A percentile compares a stretch with the other conserved stretches of the same genome.
Conservation (phyloP, 306 rosid genomes). For the Dalbergia cochinchinensis region DNA sequence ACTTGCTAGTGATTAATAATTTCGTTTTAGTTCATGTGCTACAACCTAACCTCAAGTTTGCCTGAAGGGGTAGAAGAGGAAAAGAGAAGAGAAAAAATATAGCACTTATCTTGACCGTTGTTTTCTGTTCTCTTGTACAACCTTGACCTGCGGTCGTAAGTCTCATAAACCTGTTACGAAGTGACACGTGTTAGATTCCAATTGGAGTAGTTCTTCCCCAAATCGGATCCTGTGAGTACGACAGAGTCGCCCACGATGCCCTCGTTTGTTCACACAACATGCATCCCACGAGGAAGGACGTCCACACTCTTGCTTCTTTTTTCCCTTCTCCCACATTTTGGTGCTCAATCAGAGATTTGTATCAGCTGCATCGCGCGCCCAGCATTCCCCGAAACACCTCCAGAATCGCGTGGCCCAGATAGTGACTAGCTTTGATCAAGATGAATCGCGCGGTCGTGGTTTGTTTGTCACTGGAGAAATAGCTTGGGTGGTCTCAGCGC, state of each 20-base stretch:
- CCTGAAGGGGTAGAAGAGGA: background rate
- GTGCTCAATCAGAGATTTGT: background rate
- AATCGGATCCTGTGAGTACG: background rate
- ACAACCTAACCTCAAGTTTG: background rate
- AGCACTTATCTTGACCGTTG: background rate
- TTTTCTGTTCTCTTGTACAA: background rate
- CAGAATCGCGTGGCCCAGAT: background rate
- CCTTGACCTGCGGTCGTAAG: background rate
- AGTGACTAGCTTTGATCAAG: background rate
- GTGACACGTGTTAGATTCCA: background rate
- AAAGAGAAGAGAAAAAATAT: background rate
- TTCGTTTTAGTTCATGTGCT: background rate
- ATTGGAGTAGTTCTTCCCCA: background rate
- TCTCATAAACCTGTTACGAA: background rate
- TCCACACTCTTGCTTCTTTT: background rate
- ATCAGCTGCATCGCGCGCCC: background rate
- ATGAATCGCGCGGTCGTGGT: background rate
- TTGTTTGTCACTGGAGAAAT: background rate
- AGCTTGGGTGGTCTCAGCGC: background rate
- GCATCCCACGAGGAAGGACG: slow-evolving; percentile 38
- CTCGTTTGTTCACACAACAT: slow-evolving; percentile 18
- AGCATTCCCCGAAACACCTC: background rate
- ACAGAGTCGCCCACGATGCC: slow-evolving; percentile 11
- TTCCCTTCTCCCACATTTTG: background rate
- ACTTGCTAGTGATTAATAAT: no score